Evolutionary conservation across 1,284 basidiomycete genomes (phyloP), one percentile per base, ranked within the genome.

Genomic region (Xerocomus nothofagi): DNA sequence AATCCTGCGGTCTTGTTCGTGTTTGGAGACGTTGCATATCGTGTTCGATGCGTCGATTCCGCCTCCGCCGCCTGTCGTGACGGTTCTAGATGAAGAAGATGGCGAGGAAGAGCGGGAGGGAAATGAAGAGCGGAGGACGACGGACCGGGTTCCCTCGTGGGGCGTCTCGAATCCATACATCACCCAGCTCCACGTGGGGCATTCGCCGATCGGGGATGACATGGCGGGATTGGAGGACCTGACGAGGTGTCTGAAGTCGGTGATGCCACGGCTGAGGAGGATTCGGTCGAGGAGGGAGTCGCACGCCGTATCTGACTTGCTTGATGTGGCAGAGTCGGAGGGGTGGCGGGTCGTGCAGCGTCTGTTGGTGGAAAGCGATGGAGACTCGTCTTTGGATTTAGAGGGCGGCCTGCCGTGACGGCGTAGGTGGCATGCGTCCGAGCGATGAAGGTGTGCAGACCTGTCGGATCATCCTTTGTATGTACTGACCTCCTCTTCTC

Each of bases 1-100:
- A 11, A 26, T 59, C 15, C 23, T 58, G 38, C 45, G 20, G 20
- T 44, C 34, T 14, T 58, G 57, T 50, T 36, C 41, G 6, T 23
- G 20, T 3, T 31, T 58, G 23, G 37, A 43, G 3, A 43, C 38
- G 6, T 9, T 58, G 24, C 47, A 47, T 7, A 46, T 58, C 4
- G 32, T 37, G 21, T 59, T 59, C 15, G 55, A 57, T 20, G 57
- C 47, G 34, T 39, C 49, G 15, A 42, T 58, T 24, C 36, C 29
- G 10, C 52, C 46, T 1, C 52, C 52, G 4, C 37, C 36, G 6
- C 31, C 30, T 2, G 14, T 2, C 3, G 14, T 2, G 39, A 38
- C 14, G 12, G 6, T 6, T 11, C 12, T 27, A 15, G 42, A 26
- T 24, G 29, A 18, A 12, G 27, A 11, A 11, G 17, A 2, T 6